These are phyloP conservation scores for Pestalotiopsis sp. DNA, from an alignment of 2,329 filamentous ascomycete species.

Conservation along the genomic window DNA sequence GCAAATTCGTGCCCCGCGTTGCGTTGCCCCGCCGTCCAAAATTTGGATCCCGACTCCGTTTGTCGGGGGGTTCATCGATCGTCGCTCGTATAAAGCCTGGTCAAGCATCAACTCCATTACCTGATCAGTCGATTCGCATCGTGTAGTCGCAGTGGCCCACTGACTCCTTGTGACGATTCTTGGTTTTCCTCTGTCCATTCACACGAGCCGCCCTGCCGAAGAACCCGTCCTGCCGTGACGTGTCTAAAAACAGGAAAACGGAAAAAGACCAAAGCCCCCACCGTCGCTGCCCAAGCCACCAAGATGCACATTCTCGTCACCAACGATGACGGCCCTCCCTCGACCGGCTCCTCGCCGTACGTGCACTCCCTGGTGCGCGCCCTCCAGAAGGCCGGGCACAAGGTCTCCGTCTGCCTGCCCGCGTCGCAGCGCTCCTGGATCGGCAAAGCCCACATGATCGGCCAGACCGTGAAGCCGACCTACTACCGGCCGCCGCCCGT, in stretches of 20 bases:
- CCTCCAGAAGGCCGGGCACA: conserved; percentile 76
- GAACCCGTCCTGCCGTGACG: background rate
- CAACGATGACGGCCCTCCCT: conserved; percentile 84
- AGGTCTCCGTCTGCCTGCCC: conserved; percentile 89
- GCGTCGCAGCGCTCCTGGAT: conserved; percentile 97
- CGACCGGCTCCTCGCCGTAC: conserved; percentile 77
- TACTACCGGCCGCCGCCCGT: conserved; percentile 71
- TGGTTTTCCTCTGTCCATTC: background rate
- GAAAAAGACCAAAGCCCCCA: background rate
- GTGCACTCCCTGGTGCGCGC: conserved; percentile 73
- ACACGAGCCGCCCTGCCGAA: background rate
- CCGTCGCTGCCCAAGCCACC: conserved; percentile 1
- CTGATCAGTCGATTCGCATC: conserved; percentile 4
- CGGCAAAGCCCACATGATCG: conserved; percentile 95
- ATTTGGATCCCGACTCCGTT: conserved; percentile 1
- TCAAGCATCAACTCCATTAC: background rate
- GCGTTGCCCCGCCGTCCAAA: conserved; percentile 6
- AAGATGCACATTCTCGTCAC: conserved; percentile 68
- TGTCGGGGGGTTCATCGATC: background rate
- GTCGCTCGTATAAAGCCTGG: background rate
- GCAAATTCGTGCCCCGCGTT: background rate
- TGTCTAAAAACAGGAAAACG: background rate
- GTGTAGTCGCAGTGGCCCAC: background rate
- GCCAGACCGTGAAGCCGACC: conserved; percentile 79
- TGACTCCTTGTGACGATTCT: background rate